Conservation (phyloP, 75 land plant species). For the Pinus taeda region DNA sequence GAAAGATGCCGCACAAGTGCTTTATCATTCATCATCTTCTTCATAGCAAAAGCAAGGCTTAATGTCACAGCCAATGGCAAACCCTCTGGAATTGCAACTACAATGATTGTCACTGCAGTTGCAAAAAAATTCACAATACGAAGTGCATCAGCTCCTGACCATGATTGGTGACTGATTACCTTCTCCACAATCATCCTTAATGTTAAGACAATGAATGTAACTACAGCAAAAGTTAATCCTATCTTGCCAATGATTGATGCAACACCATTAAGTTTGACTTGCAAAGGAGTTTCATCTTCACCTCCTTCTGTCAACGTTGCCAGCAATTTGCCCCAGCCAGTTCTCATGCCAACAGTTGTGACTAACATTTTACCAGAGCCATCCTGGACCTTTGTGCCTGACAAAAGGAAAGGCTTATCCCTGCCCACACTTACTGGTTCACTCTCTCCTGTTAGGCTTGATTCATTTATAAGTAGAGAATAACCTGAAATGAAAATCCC, state of each 20-base stretch:
- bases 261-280: constrained; percentile 84
- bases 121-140: constrained; percentile 75
- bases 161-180: constrained; percentile 27
- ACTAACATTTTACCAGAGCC: constrained; percentile 85
- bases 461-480: constrained; percentile 76
- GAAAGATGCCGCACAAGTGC: constrained; percentile 91
- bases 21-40: constrained; percentile 97
- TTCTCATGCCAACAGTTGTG: constrained; percentile 90
- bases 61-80: constrained; percentile 95
- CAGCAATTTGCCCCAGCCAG: constrained; percentile 91
- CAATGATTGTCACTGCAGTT: constrained; percentile 87
- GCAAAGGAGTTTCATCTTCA: constrained; percentile 88
- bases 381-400: constrained; percentile 88
- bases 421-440: constrained; percentile 61
- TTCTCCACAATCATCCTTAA: constrained; percentile 46
- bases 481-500: constrained; percentile 83
- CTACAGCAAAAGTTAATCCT: constrained; percentile 69
- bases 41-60: constrained; percentile 97
- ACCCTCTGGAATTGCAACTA: constrained; percentile 99
- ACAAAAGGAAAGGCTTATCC: constrained; percentile 74
- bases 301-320: constrained; percentile 88
- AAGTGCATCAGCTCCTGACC: constrained; percentile 62
- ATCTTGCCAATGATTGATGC: constrained; percentile 86
- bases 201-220: constrained; percentile 74
- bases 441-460: constrained; percentile 89